Percentiles rank a stretch among this genome's conserved stretches.
phyloP scores from a whole-genome alignment of 208 protist species.

The Wallacemonas sp. region DNA sequence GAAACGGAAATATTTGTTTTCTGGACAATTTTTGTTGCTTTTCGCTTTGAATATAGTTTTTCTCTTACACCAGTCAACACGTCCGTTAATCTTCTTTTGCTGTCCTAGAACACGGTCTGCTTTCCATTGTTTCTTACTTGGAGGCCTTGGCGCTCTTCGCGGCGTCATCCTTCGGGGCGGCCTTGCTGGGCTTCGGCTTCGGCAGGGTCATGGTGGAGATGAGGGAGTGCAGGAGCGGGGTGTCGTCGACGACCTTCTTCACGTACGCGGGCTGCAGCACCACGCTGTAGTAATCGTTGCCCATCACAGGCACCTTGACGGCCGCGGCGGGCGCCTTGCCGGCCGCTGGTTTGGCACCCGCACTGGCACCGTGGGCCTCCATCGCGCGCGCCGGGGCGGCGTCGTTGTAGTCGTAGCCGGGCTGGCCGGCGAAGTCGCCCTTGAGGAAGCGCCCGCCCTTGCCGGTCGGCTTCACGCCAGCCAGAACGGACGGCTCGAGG shows the following conservation, averaged over 20 bases:
- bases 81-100: too few species aligned
- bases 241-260: slow-evolving; percentile 72
- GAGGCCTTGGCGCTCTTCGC: slow-evolving; percentile 14
- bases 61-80: too few species aligned
- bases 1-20: too few species aligned
- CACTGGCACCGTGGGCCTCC: neutral
- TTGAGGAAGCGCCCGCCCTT: slow-evolving; percentile 81
- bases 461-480: slow-evolving; percentile 55
- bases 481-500: slow-evolving; percentile 39
- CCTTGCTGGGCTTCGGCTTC: slow-evolving; percentile 46
- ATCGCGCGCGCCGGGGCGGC: slow-evolving; percentile 16
- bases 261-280: slow-evolving; percentile 50
- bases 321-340: slow-evolving; percentile 10
- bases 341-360: neutral
- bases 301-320: slow-evolving; percentile 5
- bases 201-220: slow-evolving; percentile 66
- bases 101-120: too few species aligned
- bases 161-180: too few species aligned
- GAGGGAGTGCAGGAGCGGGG: slow-evolving; percentile 55
- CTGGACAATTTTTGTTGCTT: too few species aligned
- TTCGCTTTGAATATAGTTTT: slow-evolving; percentile 1
- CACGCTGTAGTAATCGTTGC: slow-evolving; percentile 57
- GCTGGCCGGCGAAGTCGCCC: slow-evolving; percentile 71
- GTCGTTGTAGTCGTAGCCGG: slow-evolving; percentile 85
- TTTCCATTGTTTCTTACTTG: slow-evolving; percentile 2